Base-by-base conservation (phyloP, 2,329 filamentous ascomycete species). In the Fusarium pseudograminearum region DNA sequence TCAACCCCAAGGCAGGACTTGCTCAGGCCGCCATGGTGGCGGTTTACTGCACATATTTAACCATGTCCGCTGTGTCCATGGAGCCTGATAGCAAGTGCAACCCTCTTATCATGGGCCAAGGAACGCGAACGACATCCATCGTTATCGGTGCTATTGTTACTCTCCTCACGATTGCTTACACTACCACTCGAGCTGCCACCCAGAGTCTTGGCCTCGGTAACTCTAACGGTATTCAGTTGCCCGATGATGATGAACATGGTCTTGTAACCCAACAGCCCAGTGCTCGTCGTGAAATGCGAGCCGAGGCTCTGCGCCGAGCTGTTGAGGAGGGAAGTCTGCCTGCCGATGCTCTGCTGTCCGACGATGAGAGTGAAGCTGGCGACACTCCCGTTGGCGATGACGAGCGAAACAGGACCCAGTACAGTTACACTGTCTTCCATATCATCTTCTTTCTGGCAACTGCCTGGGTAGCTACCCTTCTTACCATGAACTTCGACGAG, bases 21-120 rank as follows among this genome's bases (percentile, higher is more conserved):
- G 96, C 96, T n/a, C 96, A 99, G 79, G 94, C 94, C 42, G 95
- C 96, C 67, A 98, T 98, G 88, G 96, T 99, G 45, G 93, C 94
- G 20, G 89, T 97, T 61, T 99, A 99, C 85, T 99, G 96, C 87
- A 98, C 96, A 44, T 99, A 99, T 78, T 88, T 99, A 57, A 99
- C 96, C 72, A 93, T 99, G 90, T 98, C 94, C 4, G 96, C 96
- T 28, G 96, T 99, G 2, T 97, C 94, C 57, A 98, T 99, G 96
- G 95, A 99, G 76, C 96, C 96, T 1, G 95, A 98, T 79, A 83
- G 98, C 83, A 91, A 93, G 74, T 99, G 96, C 88, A 99, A 99
- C 80, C 96, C 96, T 11, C 86, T 99, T 33, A 86, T 98, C 65
- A 90, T 88, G 55, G 94, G 94, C 10, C 92, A 92, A 67, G 94